phyloP scores from a whole-genome alignment of 441 rosid species.

The Pelargonium cotyledonis region DNA sequence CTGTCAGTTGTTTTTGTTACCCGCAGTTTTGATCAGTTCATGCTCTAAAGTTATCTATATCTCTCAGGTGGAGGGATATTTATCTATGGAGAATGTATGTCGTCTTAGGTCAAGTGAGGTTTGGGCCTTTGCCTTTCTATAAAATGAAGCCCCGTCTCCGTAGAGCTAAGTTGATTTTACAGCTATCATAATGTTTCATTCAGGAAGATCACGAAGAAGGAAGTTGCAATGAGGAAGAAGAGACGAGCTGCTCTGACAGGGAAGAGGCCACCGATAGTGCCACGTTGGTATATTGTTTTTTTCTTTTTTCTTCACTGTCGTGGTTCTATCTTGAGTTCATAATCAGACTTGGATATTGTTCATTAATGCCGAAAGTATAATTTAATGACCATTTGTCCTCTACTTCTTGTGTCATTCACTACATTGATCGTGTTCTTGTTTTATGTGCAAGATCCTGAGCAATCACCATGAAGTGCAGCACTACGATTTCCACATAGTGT shows the following conservation, averaged over 20 bases:
- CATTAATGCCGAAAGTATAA: no score
- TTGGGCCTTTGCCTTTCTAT: constrained; percentile 13
- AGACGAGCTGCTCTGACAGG: constrained; percentile 19
- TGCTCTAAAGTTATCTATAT: background rate
- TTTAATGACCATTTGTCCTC: background rate
- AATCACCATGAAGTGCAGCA: constrained; percentile 36
- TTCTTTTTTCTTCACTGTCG: background rate
- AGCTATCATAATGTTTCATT: background rate
- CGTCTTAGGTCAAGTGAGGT: constrained; percentile 38
- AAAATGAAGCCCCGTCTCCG: background rate
- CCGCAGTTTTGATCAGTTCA: background rate
- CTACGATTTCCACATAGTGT: constrained; percentile 69
- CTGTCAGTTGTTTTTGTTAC: background rate
- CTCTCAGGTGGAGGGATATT: constrained; percentile 47
- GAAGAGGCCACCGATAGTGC: constrained; percentile 51
- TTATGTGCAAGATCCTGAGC: constrained; percentile 36
- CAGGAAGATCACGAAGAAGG: constrained; percentile 33
- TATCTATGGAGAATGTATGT: constrained; percentile 55
- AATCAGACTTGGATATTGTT: background rate
- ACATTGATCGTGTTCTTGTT: constrained; percentile 12
- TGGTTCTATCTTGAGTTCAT: no score
- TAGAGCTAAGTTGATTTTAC: background rate
- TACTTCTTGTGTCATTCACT: background rate
- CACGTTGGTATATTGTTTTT: constrained; percentile 33
- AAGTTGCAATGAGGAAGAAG: constrained; percentile 25